Percentiles rank a stretch among this genome's conserved stretches.
These are phyloP conservation scores for Miscanthus lutarioriparius DNA, from an alignment of 176 grass and related monocot genomes.

Conservation along the genomic window DNA sequence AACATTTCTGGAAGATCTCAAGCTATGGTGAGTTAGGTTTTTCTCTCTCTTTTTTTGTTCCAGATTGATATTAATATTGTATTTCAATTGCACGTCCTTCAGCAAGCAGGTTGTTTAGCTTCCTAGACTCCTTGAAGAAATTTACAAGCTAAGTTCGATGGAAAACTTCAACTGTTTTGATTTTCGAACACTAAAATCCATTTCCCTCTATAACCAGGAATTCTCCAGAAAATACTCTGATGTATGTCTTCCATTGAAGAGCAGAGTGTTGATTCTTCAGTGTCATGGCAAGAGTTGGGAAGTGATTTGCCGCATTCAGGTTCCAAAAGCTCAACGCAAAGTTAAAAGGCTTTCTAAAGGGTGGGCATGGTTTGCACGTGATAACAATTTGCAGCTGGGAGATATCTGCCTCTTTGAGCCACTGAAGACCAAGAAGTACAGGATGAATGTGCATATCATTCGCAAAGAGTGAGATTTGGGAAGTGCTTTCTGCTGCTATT, in stretches of 20 bases:
- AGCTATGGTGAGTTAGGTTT: conserved; percentile 1
- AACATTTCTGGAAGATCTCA: neutral
- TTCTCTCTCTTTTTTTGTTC: neutral
- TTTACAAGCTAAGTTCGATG: neutral
- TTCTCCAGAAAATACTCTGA: neutral
- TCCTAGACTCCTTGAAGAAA: neutral
- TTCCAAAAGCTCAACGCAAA: rapidly evolving
- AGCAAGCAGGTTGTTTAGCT: neutral
- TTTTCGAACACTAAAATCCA: neutral
- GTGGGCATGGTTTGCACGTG: conserved; percentile 27
- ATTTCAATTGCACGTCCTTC: neutral
- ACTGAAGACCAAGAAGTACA: neutral
- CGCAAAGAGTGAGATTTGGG: neutral
- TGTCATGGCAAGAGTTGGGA: conserved; percentile 15
- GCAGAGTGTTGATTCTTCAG: neutral
- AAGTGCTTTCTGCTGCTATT: neutral
- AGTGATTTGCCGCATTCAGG: neutral
- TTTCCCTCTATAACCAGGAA: neutral
- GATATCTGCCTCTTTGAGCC: conserved; percentile 53
- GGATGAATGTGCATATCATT: conserved; percentile 38
- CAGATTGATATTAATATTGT: neutral
- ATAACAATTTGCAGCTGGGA: conserved; percentile 42
- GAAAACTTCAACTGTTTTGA: neutral
- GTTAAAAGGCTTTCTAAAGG: neutral
- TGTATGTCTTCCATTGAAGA: neutral